A percentile compares a stretch with the other conserved stretches of the same genome.
Conservation (phyloP, 1,284 basidiomycete genomes). For the Ceratobasidium sp. region DNA sequence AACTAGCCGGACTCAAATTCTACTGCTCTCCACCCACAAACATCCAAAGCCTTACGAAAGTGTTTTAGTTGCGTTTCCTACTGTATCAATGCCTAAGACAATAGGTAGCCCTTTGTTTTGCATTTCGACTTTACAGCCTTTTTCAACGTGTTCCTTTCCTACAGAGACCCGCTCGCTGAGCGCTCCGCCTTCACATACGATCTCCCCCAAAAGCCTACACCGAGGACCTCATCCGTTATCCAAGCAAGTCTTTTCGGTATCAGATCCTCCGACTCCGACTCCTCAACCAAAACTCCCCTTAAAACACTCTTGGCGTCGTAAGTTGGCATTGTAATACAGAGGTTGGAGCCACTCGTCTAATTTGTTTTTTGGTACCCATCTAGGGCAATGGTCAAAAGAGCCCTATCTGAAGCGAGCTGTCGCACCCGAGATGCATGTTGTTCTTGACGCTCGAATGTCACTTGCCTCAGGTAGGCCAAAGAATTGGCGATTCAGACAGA, state of each 20-base stretch:
- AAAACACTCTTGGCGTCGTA: constrained; percentile 36
- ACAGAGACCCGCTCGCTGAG: constrained; percentile 35
- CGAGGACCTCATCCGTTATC: constrained; percentile 25
- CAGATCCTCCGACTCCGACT: not conserved
- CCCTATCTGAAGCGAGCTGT: not conserved
- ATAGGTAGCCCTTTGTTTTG: constrained; percentile 16
- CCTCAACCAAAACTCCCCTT: constrained; percentile 15
- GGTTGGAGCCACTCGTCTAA: not conserved
- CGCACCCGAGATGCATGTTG: constrained; percentile 23
- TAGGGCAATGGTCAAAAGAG: constrained; percentile 32
- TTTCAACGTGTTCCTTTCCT: constrained; percentile 25
- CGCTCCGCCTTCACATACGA: constrained; percentile 33
- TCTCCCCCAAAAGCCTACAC: constrained; percentile 19
- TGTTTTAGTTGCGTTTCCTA: not conserved
- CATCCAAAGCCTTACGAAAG: not conserved
- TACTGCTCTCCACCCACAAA: constrained; percentile 5
- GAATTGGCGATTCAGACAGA: not conserved
- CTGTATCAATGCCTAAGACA: constrained; percentile 26
- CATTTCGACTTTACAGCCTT: not conserved
- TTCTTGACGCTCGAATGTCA: constrained; percentile 29
- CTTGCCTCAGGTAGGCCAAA: constrained; percentile 27
- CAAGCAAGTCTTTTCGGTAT: constrained; percentile 13
- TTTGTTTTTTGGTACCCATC: not conserved
- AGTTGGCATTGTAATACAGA: not conserved
- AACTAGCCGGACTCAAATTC: constrained; percentile 31